A percentile compares a stretch with the other conserved stretches of the same genome.
These are phyloP conservation scores for Thelonectria discophora DNA, from an alignment of 2,329 filamentous ascomycete genomes.

Conservation along the genomic window DNA sequence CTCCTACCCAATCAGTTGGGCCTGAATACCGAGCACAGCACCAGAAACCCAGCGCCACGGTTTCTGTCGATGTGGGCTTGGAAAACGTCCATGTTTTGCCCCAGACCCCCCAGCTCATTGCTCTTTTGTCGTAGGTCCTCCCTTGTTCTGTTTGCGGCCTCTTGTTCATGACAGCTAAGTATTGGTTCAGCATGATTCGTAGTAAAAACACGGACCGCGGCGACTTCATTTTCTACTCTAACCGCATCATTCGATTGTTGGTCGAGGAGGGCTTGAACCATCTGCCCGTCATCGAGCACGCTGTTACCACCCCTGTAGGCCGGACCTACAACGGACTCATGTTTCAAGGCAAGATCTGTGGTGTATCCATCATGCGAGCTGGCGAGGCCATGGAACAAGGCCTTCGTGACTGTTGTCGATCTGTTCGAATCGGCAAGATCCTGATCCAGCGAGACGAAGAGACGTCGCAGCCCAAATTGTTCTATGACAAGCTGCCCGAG, in stretches of 20 bases:
- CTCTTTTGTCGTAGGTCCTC: conserved; percentile 87
- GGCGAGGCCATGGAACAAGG: conserved; percentile 99
- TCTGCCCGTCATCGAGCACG: conserved; percentile 87
- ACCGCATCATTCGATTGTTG: conserved; percentile 94
- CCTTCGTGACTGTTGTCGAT: conserved; percentile 93
- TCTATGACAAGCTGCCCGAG: conserved; percentile 96
- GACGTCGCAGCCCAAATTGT: conserved; percentile 88
- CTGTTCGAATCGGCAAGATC: conserved; percentile 98
- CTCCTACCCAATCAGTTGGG: conserved; percentile 72
- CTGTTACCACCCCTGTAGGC: conserved; percentile 90
- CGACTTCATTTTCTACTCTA: conserved; percentile 99
- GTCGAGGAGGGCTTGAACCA: conserved; percentile 98
- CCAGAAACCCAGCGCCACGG: conserved; percentile 86
- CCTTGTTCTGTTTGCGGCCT: conserved; percentile 17
- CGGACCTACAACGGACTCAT: conserved; percentile 88
- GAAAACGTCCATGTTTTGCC: conserved; percentile 90
- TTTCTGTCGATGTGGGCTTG: conserved; percentile 82
- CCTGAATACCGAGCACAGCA: conserved; percentile 79
- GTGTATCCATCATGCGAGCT: conserved; percentile 97
- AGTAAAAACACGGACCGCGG: conserved; percentile 89
- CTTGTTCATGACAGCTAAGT: conserved; percentile 34
- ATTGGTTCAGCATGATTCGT: conserved; percentile 82
- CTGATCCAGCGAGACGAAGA: conserved; percentile 97
- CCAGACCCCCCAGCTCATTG: conserved; percentile 96
- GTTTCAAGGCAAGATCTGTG: conserved; percentile 98